Conservation (phyloP, 768 basidiomycete species). For the Boletus sensibilis region DNA sequence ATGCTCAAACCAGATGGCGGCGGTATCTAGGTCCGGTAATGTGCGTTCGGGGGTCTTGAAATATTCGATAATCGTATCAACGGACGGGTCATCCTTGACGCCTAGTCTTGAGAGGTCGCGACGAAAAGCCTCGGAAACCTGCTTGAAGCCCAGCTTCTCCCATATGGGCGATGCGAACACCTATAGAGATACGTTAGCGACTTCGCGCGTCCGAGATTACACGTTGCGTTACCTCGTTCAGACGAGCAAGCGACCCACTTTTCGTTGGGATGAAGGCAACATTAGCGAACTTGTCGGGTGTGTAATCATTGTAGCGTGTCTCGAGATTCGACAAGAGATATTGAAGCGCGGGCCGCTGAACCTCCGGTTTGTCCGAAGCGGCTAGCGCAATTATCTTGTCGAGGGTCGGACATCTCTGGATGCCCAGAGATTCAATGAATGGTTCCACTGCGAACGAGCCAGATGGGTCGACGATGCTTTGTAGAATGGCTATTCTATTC, state of each 20-base stretch:
- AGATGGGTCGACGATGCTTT: neutral
- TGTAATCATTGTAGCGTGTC: constrained; percentile 10
- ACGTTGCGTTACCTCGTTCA: constrained; percentile 8
- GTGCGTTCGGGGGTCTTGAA: neutral
- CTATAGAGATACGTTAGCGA: neutral
- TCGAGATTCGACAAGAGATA: constrained; percentile 13
- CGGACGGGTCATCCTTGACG: constrained; percentile 6
- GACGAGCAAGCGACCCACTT: neutral
- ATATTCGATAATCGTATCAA: neutral
- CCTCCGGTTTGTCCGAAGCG: neutral
- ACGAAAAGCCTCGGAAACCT: neutral
- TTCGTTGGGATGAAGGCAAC: constrained; percentile 18
- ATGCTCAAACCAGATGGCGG: constrained; percentile 8
- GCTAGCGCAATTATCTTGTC: constrained; percentile 5
- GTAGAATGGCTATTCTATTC: neutral
- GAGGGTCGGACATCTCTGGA: constrained; percentile 1
- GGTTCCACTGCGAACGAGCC: neutral
- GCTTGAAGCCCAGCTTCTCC: constrained; percentile 12
- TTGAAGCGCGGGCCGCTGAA: constrained; percentile 4
- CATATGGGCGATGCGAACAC: constrained; percentile 8
- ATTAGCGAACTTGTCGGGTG: constrained; percentile 6
- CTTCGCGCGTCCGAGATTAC: neutral
- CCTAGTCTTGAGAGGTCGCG: constrained; percentile 15
- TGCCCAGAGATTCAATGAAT: constrained; percentile 5
- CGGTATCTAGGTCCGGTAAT: neutral